Conservation (phyloP, 371 early-diverging fungal genomes). For the Nosema muscidifuracis region DNA sequence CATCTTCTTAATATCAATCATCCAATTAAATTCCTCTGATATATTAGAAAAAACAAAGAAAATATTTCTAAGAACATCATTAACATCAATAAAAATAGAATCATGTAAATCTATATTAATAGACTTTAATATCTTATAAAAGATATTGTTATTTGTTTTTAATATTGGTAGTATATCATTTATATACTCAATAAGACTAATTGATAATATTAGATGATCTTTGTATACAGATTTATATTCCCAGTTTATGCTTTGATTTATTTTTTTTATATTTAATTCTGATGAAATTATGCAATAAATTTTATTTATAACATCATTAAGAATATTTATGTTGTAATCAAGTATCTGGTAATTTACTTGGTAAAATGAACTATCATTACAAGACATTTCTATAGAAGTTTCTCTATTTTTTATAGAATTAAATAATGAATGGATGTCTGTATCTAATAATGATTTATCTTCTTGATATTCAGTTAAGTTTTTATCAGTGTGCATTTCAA, state of each 20-base stretch:
- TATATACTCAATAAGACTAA: background rate
- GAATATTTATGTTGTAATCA: conserved; percentile 1
- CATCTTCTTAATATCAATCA: background rate
- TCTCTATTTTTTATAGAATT: no score
- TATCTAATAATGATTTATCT: no score
- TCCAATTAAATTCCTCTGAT: background rate
- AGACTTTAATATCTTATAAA: background rate
- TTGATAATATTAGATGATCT: background rate
- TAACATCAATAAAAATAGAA: background rate
- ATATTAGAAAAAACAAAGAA: background rate
- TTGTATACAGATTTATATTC: background rate
- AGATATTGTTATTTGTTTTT: background rate
- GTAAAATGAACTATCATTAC: background rate
- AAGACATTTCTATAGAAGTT: no score
- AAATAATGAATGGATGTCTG: no score
- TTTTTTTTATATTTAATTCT: background rate
- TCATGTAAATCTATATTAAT: background rate
- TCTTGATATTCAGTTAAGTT: no score
- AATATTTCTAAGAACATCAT: background rate
- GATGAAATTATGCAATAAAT: background rate
- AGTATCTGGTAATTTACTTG: background rate
- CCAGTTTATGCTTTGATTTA: background rate
- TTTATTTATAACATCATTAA: background rate
- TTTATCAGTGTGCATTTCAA: no score
- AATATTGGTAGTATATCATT: background rate